Evolutionary conservation across 2,329 filamentous ascomycete species (phyloP).

Genomic region (Myriangium duriaei): DNA sequence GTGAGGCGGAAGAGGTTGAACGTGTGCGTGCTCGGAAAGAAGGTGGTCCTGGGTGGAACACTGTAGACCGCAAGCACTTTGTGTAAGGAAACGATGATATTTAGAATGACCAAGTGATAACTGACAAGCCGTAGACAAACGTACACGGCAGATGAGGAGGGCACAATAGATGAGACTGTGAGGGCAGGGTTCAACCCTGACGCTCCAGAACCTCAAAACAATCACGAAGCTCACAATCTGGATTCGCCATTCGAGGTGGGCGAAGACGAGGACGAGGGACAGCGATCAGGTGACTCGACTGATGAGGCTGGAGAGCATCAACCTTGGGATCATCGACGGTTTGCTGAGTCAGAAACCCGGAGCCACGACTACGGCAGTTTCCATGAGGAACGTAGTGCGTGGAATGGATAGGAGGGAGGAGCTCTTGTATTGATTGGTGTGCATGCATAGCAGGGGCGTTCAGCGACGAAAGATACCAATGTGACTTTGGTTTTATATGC

Average conservation of each 20-base stretch:
- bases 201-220: conserved; percentile 28
- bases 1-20: conserved; percentile 48
- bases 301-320: conserved; percentile 30
- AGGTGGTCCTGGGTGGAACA: conserved; percentile 48
- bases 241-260: conserved; percentile 31
- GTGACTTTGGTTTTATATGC: too few species aligned
- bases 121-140: conserved; percentile 21
- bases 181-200: conserved; percentile 44
- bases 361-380: conserved; percentile 29
- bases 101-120: too few species aligned
- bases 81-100: conserved; percentile 37
- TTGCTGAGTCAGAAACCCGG: conserved; percentile 14
- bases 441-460: too few species aligned
- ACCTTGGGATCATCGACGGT: conserved; percentile 31
- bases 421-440: too few species aligned
- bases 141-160: too few species aligned
- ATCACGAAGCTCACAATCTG: conserved; percentile 32
- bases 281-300: conserved; percentile 20
- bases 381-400: conserved; percentile 29
- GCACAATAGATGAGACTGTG: conserved; percentile 37
- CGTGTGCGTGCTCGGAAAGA: conserved; percentile 50
- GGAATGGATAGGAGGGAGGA: conserved; percentile 14
- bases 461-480: too few species aligned
- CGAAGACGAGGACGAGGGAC: conserved; percentile 27
- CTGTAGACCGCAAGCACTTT: conserved; percentile 41